A percentile compares a stretch with the other conserved stretches of the same genome.
Evolutionary conservation across 2,329 filamentous ascomycete genomes (phyloP).

Genomic region (Aspergillus oerlinghausenensis): DNA sequence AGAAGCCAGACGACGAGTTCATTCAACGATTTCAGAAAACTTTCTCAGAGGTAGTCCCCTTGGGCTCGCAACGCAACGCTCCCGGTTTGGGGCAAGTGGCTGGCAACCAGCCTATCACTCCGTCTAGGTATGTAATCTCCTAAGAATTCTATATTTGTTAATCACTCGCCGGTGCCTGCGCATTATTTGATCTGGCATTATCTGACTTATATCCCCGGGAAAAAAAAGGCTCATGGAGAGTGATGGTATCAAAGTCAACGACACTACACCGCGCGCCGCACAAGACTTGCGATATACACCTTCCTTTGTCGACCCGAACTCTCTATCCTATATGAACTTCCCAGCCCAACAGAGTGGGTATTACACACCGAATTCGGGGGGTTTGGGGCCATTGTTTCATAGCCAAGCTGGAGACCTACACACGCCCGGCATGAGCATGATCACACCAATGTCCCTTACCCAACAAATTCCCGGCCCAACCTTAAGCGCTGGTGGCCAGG

Average conservation of each 20-base stretch:
- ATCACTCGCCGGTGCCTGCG: neutral
- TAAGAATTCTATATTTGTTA: neutral
- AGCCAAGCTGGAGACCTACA: conserved; percentile 81
- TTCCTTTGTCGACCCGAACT: conserved; percentile 79
- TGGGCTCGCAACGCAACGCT: conserved; percentile 33
- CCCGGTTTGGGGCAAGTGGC: conserved; percentile 20
- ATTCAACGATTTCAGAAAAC: conserved; percentile 77
- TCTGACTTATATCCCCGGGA: conserved; percentile 7
- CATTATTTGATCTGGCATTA: neutral
- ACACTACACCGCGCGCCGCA: conserved; percentile 74
- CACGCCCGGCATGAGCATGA: conserved; percentile 72
- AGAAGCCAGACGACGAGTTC: conserved; percentile 82
- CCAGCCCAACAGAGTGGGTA: conserved; percentile 76
- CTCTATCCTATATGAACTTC: conserved; percentile 74
- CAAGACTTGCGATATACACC: conserved; percentile 88
- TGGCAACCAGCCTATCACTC: conserved; percentile 16
- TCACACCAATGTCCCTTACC: conserved; percentile 78
- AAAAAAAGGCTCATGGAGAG: conserved; percentile 41
- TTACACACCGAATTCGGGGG: conserved; percentile 82
- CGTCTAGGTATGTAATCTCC: conserved; percentile 19
- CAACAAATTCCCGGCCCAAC: conserved; percentile 60
- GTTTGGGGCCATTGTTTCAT: conserved; percentile 72
- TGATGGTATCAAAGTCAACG: conserved; percentile 64
- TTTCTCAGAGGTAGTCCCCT: conserved; percentile 67
- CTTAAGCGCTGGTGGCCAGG: conserved; percentile 49